Conservation (phyloP, 2,329 filamentous ascomycete genomes). For the Pseudopithomyces chartarum region DNA sequence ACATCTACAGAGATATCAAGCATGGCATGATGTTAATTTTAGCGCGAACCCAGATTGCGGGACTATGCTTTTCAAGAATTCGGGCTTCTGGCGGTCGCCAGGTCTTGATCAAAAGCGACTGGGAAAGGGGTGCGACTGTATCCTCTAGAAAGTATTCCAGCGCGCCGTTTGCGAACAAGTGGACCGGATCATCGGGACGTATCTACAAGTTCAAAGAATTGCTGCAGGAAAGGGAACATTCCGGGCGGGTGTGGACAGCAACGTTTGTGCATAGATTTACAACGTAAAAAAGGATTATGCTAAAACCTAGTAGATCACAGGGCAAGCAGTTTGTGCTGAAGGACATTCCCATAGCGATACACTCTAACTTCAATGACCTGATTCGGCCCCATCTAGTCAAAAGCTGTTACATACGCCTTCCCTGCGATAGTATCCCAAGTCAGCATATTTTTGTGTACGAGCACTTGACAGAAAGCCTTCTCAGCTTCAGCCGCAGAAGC, state of each 20-base stretch:
- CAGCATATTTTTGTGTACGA: constrained; percentile 29
- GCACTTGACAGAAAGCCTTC: constrained; percentile 26
- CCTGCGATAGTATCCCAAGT: constrained; percentile 23
- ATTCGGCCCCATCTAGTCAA: constrained; percentile 28
- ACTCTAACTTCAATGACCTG: constrained; percentile 22
- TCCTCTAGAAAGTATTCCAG: neutral
- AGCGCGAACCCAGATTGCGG: too few relatives aligned
- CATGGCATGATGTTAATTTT: too few relatives aligned
- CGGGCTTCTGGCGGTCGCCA: too few relatives aligned
- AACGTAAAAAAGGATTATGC: neutral
- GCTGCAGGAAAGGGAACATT: neutral
- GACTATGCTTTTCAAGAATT: too few relatives aligned
- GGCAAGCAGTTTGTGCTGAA: constrained; percentile 27
- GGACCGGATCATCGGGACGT: neutral
- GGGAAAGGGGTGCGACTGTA: neutral
- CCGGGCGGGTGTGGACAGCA: neutral
- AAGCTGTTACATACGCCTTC: constrained; percentile 23
- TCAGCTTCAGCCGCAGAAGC: constrained; percentile 19
- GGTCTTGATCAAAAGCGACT: neutral
- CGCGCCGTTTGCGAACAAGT: neutral
- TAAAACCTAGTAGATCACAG: constrained; percentile 18
- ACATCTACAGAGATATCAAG: too few relatives aligned
- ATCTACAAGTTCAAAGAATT: neutral
- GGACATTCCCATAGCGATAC: constrained; percentile 26
- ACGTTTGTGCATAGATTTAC: neutral